A percentile compares a stretch with the other conserved stretches of the same genome.
Evolutionary conservation across 2,329 filamentous ascomycete species (phyloP).

Genomic region (Neonectria ditissima): DNA sequence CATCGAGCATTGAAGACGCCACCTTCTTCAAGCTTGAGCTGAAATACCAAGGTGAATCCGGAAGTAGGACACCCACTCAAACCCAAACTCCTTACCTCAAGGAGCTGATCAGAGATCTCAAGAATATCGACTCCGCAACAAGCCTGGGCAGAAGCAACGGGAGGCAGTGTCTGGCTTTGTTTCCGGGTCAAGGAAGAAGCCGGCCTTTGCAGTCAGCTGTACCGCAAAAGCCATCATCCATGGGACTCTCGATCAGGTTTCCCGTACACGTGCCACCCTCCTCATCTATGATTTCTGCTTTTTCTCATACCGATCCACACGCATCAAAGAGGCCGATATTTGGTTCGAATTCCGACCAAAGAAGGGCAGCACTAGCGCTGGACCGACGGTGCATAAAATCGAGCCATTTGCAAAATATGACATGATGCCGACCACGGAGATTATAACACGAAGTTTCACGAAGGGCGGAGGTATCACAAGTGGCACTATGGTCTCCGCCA

Average conservation of each 20-base stretch:
- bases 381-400: not conserved
- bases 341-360: not conserved
- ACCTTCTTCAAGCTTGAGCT: not conserved
- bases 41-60: not conserved
- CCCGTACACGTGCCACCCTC: not conserved
- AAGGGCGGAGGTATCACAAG: not conserved
- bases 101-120: too few relatives aligned
- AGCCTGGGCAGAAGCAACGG: not conserved
- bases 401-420: not conserved
- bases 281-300: conserved; percentile 1
- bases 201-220: not conserved
- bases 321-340: conserved; percentile 1
- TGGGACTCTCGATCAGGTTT: not conserved
- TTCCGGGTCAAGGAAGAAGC: not conserved
- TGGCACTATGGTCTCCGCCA: not conserved
- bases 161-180: not conserved
- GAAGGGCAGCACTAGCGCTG: not conserved
- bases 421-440: conserved; percentile 3
- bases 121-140: conserved; percentile 1
- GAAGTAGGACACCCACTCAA: conserved; percentile 8
- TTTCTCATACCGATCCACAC: not conserved
- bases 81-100: too few relatives aligned
- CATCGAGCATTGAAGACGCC: not conserved
- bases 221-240: conserved; percentile 8
- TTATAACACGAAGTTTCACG: not conserved